A percentile compares a stretch with the other conserved stretches of the same genome.
These are phyloP conservation scores for Trapa bicornis DNA, from an alignment of 345 rosid species.

Conservation along the genomic window DNA sequence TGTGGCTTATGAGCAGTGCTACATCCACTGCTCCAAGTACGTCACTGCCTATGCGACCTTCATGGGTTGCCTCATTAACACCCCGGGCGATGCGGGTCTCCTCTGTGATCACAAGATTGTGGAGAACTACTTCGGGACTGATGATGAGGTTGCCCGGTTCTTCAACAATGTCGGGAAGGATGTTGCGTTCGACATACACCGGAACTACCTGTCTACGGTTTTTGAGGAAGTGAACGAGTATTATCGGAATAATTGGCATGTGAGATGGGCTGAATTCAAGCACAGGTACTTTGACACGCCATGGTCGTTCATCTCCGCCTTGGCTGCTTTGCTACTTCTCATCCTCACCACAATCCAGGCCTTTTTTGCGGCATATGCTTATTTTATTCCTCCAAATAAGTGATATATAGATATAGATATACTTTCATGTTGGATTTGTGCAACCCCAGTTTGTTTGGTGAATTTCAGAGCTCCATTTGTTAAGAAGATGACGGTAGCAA, in stretches of 20 bases:
- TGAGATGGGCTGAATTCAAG: constrained; percentile 41
- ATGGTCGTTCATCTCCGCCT: constrained; percentile 49
- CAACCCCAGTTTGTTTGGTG: no score
- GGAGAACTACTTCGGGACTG: constrained; percentile 47
- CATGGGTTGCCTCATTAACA: constrained; percentile 42
- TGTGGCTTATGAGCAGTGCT: constrained; percentile 45
- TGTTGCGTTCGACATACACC: constrained; percentile 26
- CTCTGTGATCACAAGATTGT: constrained; percentile 30
- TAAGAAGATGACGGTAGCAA: background rate
- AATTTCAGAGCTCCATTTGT: background rate
- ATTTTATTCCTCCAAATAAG: constrained; percentile 5
- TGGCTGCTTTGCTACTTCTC: constrained; percentile 36
- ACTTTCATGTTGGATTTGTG: background rate
- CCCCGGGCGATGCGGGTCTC: constrained; percentile 40
- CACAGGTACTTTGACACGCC: constrained; percentile 39
- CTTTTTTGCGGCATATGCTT: constrained; percentile 24
- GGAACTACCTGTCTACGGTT: constrained; percentile 23
- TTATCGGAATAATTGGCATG: constrained; percentile 31
- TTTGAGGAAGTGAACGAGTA: constrained; percentile 40
- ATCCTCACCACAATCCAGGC: constrained; percentile 35
- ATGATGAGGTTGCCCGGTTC: constrained; percentile 31
- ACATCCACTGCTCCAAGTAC: constrained; percentile 28
- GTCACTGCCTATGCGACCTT: constrained; percentile 36
- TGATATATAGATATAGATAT: background rate
- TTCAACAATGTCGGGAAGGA: constrained; percentile 40